Percentiles rank a stretch among this genome's conserved stretches.
Evolutionary conservation across 139 green algal species (phyloP).

Genomic region (Klebsormidium nitens): DNA sequence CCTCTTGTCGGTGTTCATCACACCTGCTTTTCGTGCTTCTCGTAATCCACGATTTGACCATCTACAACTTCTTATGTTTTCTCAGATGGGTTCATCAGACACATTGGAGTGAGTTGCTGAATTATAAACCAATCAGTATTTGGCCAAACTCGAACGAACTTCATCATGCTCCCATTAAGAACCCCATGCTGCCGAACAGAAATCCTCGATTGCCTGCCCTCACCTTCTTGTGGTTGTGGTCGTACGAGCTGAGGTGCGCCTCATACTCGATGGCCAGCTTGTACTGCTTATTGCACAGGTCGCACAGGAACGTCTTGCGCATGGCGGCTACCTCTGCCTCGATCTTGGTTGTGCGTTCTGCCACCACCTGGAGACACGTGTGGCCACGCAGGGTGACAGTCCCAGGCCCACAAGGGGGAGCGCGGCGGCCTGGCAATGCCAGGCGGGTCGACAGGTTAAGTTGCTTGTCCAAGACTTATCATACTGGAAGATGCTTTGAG

Average conservation of each 20-base stretch:
- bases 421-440: too few species aligned
- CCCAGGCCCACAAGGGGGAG: too few species aligned
- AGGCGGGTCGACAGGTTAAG: too few species aligned
- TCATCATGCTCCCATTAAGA: not conserved
- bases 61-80: not conserved
- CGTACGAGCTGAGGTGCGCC: constrained; percentile 81
- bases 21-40: not conserved
- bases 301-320: constrained; percentile 71
- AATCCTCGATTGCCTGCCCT: not conserved
- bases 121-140: not conserved
- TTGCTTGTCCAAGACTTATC: too few species aligned
- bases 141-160: not conserved
- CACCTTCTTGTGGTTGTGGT: constrained; percentile 43
- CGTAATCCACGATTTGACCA: not conserved
- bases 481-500: too few species aligned
- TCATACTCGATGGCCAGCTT: constrained; percentile 71
- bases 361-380: too few species aligned
- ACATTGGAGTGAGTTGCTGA: not conserved
- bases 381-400: too few species aligned
- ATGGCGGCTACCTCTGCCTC: constrained; percentile 63
- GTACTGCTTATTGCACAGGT: constrained; percentile 94
- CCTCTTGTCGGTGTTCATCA: not conserved
- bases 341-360: too few species aligned
- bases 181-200: not conserved
- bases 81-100: not conserved